These are phyloP conservation scores for Alternaria arbusti DNA, from an alignment of 2,329 filamentous ascomycete species.

Conservation along the genomic window DNA sequence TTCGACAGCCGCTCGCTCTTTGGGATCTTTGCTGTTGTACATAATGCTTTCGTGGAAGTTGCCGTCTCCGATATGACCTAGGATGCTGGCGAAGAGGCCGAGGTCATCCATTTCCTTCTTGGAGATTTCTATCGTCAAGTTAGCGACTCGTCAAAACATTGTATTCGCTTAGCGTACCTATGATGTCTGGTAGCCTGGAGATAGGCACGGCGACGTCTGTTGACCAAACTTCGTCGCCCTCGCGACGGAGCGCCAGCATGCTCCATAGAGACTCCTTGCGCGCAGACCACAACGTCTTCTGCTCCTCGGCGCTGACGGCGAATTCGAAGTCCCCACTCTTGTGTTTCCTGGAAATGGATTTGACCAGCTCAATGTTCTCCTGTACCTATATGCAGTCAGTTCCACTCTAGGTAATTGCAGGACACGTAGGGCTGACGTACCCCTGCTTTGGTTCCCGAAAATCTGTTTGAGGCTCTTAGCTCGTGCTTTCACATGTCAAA, in stretches of 20 bases:
- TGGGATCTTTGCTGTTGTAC: conserved; percentile 74
- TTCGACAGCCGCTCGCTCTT: conserved; percentile 77
- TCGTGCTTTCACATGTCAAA: conserved; percentile 5
- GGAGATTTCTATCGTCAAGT: conserved; percentile 68
- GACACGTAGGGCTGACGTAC: conserved; percentile 31
- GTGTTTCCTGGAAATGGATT: conserved; percentile 69
- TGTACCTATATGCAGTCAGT: conserved; percentile 60
- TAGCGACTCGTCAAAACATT: not conserved
- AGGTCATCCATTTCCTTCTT: conserved; percentile 89
- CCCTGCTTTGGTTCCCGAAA: conserved; percentile 78
- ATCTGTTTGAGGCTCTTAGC: conserved; percentile 47
- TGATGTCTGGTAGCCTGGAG: conserved; percentile 67
- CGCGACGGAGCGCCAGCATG: conserved; percentile 63
- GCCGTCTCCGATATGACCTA: conserved; percentile 91
- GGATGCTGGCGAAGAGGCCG: conserved; percentile 83
- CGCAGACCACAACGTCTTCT: conserved; percentile 65
- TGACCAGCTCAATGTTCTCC: conserved; percentile 76
- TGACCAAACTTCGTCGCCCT: conserved; percentile 65
- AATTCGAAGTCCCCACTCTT: conserved; percentile 63
- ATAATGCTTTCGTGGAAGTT: conserved; percentile 96
- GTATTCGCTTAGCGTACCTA: conserved; percentile 50
- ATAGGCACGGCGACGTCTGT: conserved; percentile 68
- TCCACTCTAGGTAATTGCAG: conserved; percentile 26
- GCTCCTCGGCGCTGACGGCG: conserved; percentile 60
- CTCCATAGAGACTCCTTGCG: conserved; percentile 67